Base-by-base conservation (phyloP, 805 yeast species). In the Kuraishia borneana region DNA sequence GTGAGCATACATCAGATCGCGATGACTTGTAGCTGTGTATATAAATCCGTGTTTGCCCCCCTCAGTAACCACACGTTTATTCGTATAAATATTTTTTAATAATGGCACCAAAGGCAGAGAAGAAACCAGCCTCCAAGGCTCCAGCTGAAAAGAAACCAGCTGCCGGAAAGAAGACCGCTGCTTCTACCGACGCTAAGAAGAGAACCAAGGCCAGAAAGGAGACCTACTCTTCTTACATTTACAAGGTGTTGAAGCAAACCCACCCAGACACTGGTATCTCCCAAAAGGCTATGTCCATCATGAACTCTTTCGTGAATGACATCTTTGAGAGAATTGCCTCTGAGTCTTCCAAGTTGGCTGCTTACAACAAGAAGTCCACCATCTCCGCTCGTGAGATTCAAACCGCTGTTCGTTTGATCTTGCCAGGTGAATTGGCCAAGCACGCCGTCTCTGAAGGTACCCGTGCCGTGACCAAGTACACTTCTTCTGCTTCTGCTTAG, bases 181-280 rank as follows among this genome's bases (percentile, higher is more conserved):
- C 94, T 47, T 69, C 84, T 45, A 58, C 82, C 48, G 88, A 76
- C 55, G 64, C 78, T 61, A 87, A 85, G 77, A 88, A 83, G 82
- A 85, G 94, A 74, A 60, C 84, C 50, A 88, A 87, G 81, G 68
- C 88, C 54, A 85, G 96, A 79, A 87, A 85, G 82, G 96, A 89
- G 72, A 85, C 96, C 46, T 89, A 87, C 75, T 85, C 95, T 46
- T 87, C 96, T 44, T 89, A 89, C 71, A 89, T 89, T 63, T 89
- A 88, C 92, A 89, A 89, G 70, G 96, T 88, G 49, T 81, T 89
- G 63, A 88, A 88, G 70, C 96, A 89, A 76, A 88, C 96, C 44
- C 97, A 89, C 70, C 97, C 96, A 65, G 96, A 89, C 65, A 89
- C 97, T 44, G 97, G 96, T 84, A 89, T 89, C 63, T 88, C 97